Evolutionary conservation across 2,329 filamentous ascomycete genomes (phyloP), one percentile per base, ranked within the genome.

Genomic region (Akanthomyces muscarius): DNA sequence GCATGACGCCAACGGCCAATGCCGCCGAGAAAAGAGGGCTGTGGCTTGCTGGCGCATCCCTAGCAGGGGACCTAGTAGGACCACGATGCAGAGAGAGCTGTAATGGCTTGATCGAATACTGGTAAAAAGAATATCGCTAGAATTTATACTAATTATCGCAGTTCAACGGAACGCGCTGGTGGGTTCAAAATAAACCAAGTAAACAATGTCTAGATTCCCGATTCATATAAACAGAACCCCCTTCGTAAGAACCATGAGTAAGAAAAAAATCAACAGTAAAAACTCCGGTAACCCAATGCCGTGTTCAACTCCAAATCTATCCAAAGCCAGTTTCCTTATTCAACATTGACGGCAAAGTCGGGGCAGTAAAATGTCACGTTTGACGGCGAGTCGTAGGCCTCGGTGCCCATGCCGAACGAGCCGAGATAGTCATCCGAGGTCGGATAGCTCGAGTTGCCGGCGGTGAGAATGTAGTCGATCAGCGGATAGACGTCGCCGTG

Each of bases 331-430:
- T 25, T 33, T 21, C 14, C 30, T 38, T 68, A 55, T 65, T 53
- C 68, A n/a, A 76, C 69, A 48, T 77, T 71, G 65, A 80, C 74
- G 33, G 74, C 71, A 45, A 79, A 66, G 25, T 68, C 63, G 10
- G 75, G 71, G 3, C 82, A 80, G 41, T 72, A 72, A 65, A 85
- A 83, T 1, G 82, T 85, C 57, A 83, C 81, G 45, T 77, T 78
- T 4, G 69, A 67, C 28, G 69, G 62, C 8, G 77, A 72, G 6
- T 71, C 78, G 70, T 80, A 81, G 0, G 81, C 75, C 68, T 85
- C 83, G 16, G 79, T 78, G 25, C 83, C 83, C 65, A 85, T 80
- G 52, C 75, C 75, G 67, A 84, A 72, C 65, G 83, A 81, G 23
- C 82, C 82, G 21, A 85, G 69, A 68, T 82, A 84, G 67, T 82